phyloP scores from a whole-genome alignment of 495 filamentous ascomycete species.

The Darksidea phi region DNA sequence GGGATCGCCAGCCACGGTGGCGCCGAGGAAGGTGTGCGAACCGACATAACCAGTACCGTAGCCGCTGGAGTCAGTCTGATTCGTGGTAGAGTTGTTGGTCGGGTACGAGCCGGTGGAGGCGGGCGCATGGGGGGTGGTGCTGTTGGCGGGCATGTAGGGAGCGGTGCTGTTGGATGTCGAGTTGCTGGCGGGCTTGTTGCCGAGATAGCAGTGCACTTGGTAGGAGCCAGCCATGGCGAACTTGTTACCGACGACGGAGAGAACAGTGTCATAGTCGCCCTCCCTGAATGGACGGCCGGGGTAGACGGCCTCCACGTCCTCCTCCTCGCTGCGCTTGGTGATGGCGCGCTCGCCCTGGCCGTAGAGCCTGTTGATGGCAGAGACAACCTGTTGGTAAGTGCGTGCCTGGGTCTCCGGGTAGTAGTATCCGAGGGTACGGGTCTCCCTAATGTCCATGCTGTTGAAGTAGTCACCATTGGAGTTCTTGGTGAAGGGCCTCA shows the following conservation, averaged over 20 bases:
- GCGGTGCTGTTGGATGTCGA: constrained; percentile 11
- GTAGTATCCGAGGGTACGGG: constrained; percentile 24
- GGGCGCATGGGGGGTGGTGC: too few species aligned
- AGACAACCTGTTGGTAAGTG: constrained; percentile 1
- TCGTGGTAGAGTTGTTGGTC: constrained; percentile 19
- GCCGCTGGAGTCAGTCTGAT: constrained; percentile 5
- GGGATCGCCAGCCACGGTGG: constrained; percentile 1
- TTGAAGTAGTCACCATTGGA: constrained; percentile 29
- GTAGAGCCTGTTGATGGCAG: constrained; percentile 28
- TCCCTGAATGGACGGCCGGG: constrained; percentile 22
- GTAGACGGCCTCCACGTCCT: background rate
- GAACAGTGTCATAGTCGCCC: constrained; percentile 31
- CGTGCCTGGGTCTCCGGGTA: constrained; percentile 27
- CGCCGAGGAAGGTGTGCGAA: constrained; percentile 20
- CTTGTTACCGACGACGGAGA: constrained; percentile 30
- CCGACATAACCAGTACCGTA: constrained; percentile 23
- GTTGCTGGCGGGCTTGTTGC: constrained; percentile 18
- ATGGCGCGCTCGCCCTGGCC: constrained; percentile 5
- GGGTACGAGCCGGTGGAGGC: constrained; percentile 15
- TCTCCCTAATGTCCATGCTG: constrained; percentile 25
- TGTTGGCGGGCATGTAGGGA: constrained; percentile 6
- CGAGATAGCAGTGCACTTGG: constrained; percentile 29
- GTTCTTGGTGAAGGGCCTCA: constrained; percentile 37
- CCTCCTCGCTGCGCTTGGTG: constrained; percentile 3
- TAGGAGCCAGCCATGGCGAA: constrained; percentile 28